Percentiles rank a stretch among this genome's conserved stretches.
These are phyloP conservation scores for Phytophthora sp. DNA, from an alignment of 352 stramenopile genomes.

Conservation along the genomic window DNA sequence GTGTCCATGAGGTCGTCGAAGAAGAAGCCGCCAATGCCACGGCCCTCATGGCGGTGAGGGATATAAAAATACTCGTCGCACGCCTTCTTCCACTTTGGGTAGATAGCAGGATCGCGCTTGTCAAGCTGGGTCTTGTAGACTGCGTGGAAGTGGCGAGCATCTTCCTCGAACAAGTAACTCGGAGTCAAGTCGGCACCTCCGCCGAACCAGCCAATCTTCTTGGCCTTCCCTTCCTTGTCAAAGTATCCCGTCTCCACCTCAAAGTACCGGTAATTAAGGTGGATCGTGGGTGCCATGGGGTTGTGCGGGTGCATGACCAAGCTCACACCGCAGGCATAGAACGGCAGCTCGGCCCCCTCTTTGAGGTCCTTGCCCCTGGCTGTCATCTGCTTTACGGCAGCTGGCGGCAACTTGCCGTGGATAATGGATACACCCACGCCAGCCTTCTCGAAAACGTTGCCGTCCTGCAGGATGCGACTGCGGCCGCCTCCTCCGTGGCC, in stretches of 20 bases:
- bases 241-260: conserved; percentile 90
- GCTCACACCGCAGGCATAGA: conserved; percentile 96
- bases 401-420: conserved; percentile 94
- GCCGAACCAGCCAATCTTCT: conserved; percentile 94
- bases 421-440: conserved; percentile 98
- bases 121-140: conserved; percentile 95
- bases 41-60: conserved; percentile 94
- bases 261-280: conserved; percentile 99
- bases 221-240: conserved; percentile 80
- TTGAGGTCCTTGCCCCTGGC: conserved; percentile 76
- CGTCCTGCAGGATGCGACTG: conserved; percentile 93
- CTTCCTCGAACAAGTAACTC: conserved; percentile 95
- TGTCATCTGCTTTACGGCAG: conserved; percentile 84
- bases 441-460: conserved; percentile 98
- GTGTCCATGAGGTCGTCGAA: conserved; percentile 98
- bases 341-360: conserved; percentile 87
- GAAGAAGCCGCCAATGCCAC: conserved; percentile 98
- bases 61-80: conserved; percentile 99
- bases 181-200: conserved; percentile 98
- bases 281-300: conserved; percentile 95
- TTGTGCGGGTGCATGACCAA: conserved; percentile 98
- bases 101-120: conserved; percentile 93
- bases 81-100: conserved; percentile 96
- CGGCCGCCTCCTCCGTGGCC: conserved; percentile 95
- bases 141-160: conserved; percentile 97